Conservation (phyloP, 108 stramenopile genomes). For the Aurantiochytrium sp. region DNA sequence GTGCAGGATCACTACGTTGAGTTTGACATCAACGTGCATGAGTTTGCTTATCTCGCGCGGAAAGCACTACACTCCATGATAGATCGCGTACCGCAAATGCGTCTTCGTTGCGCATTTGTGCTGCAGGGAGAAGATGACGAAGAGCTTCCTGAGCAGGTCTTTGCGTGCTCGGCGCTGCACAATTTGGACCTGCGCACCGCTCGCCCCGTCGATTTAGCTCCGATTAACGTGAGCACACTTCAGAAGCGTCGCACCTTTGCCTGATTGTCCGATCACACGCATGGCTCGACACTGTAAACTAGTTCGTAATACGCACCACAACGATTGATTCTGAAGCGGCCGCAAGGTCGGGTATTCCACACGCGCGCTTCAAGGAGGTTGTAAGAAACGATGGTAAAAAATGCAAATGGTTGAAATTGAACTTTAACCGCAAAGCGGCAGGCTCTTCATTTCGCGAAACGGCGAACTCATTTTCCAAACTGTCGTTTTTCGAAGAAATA, state of each 20-base stretch:
- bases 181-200: background rate
- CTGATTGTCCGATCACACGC: background rate
- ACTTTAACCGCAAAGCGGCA: no score
- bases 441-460: no score
- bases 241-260: background rate
- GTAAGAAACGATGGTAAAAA: no score
- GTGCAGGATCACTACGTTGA: conserved; percentile 10
- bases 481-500: no score
- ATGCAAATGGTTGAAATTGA: no score
- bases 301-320: no score
- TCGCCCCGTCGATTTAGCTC: background rate
- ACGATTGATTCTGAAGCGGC: no score
- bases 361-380: no score
- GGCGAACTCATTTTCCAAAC: no score
- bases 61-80: conserved; percentile 18
- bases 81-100: background rate
- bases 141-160: conserved; percentile 31
- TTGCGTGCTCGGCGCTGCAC: background rate
- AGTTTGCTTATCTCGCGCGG: conserved; percentile 28
- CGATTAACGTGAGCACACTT: background rate
- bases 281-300: no score
- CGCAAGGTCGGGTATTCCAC: no score
- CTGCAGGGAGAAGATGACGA: conserved; percentile 19
- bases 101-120: conserved; percentile 24
- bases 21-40: conserved; percentile 31